Base-by-base conservation (phyloP, 495 filamentous ascomycete genomes). In the Jackrogersella minutella region DNA sequence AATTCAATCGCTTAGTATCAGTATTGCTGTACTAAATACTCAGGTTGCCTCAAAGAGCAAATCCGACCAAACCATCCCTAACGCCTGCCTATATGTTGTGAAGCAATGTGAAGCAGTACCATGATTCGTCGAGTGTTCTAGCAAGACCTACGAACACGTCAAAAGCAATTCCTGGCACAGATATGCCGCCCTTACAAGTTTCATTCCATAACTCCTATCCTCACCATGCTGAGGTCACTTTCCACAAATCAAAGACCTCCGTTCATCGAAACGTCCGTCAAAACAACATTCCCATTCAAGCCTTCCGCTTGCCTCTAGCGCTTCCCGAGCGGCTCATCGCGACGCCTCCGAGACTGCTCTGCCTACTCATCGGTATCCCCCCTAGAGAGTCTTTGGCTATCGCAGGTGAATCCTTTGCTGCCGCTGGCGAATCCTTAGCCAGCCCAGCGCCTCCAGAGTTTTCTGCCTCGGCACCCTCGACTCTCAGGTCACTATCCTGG, bases 321-420 rank as follows among this genome's bases (percentile, higher is more conserved):
- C 74, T 83, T 40, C 71, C 72, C 14, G 70, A 62, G 5, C 83
- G 71, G 55, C 80, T 83, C 83, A 85, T 85, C 1, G 78, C 77
- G 17, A 74, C 79, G 31, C 82, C 78, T 31, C 80, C 81, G 0
- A 79, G 74, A 41, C 81, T 84, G 36, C 75, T 79, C 66, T 82
- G 80, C 19, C 81, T 73, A 61, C 81, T 83, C 82, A 85, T 84
- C 14, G 80, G 68, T 26, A 77, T 73, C 1, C 79, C 80, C 3
- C 74, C 76, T 5, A 72, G 37, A 6, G 68, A 30, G 16, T 65
- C 66, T 50, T 71, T 64, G 13, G 43, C 30, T 4, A 59, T 46
- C 11, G 55, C 36, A 19, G 61, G 69, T 24, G 60, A 50, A 58
- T 80, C 81, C 78, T 83, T 83, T 21, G 80, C 64, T 34, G 72